Evolutionary conservation across 257 asterid genomes (phyloP).

Genomic region (Scutellaria barbata): DNA sequence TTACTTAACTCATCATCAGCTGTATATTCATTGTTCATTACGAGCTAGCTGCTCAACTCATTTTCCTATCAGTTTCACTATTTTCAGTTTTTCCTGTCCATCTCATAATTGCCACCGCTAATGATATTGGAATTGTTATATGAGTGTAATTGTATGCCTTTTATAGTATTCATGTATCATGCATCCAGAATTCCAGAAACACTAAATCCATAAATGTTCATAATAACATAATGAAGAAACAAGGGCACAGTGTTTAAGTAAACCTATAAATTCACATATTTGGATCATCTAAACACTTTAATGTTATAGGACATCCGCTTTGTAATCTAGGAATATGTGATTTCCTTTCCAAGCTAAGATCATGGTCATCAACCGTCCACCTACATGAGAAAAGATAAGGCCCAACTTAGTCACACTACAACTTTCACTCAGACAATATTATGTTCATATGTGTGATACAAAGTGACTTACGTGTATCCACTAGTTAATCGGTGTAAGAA

Average conservation of each 20-base stretch:
- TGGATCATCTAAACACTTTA: slow-evolving; percentile 35
- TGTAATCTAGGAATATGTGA: no score
- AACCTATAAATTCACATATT: not conserved
- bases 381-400: no score
- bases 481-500: no score
- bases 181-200: not conserved
- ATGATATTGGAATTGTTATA: not conserved
- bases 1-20: slow-evolving; percentile 36
- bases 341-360: no score
- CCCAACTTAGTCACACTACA: no score
- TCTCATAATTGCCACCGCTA: not conserved
- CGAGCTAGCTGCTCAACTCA: not conserved
- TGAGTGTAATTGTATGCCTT: slow-evolving; percentile 10
- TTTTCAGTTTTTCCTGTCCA: not conserved
- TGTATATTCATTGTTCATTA: not conserved
- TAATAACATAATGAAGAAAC: not conserved
- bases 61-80: not conserved
- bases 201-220: not conserved
- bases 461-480: no score
- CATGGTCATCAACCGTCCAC: no score
- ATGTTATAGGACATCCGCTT: slow-evolving; percentile 36
- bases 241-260: not conserved
- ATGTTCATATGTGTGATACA: no score
- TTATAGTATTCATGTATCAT: not conserved
- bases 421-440: no score